A percentile compares a stretch with the other conserved stretches of the same genome.
Evolutionary conservation across 2,329 filamentous ascomycete genomes (phyloP).

Genomic region (Pseudogymnoascus sp.): DNA sequence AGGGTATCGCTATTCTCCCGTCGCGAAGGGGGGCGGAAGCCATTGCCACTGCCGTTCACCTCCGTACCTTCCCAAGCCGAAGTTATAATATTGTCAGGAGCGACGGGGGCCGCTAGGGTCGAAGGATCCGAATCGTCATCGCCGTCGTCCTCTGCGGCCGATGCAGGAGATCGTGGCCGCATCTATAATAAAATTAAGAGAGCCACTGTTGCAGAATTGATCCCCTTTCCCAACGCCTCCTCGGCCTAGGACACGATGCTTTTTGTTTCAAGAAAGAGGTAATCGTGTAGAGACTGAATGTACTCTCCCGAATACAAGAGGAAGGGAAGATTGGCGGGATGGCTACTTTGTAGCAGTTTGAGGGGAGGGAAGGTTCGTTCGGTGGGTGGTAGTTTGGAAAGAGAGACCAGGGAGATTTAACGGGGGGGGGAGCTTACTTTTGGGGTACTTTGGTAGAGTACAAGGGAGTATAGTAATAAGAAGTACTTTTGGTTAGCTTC

Average conservation of each 20-base stretch:
- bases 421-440: not conserved
- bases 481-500: constrained; percentile 1
- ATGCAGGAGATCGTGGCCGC: constrained; percentile 29
- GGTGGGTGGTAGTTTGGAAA: not conserved
- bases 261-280: not conserved
- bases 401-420: constrained; percentile 7
- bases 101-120: constrained; percentile 6
- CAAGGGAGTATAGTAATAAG: not conserved
- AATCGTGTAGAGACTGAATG: not conserved
- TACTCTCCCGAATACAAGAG: not conserved
- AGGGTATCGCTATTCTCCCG: not conserved
- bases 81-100: constrained; percentile 5
- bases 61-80: constrained; percentile 3
- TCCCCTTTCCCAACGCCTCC: constrained; percentile 7
- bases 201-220: constrained; percentile 1
- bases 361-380: not conserved
- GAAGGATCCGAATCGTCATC: constrained; percentile 17
- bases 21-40: constrained; percentile 3
- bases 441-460: constrained; percentile 1
- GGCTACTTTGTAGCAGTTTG: not conserved
- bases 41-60: not conserved
- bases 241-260: not conserved
- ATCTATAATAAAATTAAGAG: constrained; percentile 23
- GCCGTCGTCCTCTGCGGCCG: constrained; percentile 29
- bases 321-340: not conserved